phyloP scores from a whole-genome alignment of 768 basidiomycete genomes.

The Leccinum olivaceopallidum region DNA sequence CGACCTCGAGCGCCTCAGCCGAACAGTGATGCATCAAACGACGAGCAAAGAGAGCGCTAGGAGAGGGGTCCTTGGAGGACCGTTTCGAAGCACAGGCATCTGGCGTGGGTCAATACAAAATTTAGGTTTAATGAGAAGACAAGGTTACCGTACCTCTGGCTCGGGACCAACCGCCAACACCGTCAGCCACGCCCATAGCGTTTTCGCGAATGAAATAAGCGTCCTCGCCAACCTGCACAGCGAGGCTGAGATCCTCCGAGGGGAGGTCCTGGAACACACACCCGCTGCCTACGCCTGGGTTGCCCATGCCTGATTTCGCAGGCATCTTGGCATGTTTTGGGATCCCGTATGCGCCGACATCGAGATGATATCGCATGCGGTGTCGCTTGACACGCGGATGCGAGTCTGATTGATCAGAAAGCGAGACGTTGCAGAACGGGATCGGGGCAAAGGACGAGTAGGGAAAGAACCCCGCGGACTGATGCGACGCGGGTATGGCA shows the following conservation, averaged over 20 bases:
- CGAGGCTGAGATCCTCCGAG: conserved; percentile 42
- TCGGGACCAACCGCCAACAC: conserved; percentile 88
- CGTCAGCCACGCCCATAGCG: conserved; percentile 93
- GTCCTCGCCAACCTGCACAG: conserved; percentile 89
- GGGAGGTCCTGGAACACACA: conserved; percentile 33
- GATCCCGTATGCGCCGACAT: conserved; percentile 84
- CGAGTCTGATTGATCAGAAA: conserved; percentile 28
- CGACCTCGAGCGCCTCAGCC: conserved; percentile 43
- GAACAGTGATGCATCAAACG: conserved; percentile 87
- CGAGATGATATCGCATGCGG: conserved; percentile 50
- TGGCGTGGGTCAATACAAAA: conserved; percentile 8
- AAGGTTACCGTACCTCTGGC: conserved; percentile 32
- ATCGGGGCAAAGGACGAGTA: conserved; percentile 35
- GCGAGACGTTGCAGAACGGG: conserved; percentile 28
- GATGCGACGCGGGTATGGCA: conserved; percentile 30
- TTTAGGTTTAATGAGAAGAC: conserved; percentile 8
- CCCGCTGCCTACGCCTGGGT: conserved; percentile 16
- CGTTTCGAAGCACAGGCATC: conserved; percentile 27
- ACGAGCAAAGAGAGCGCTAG: conserved; percentile 65
- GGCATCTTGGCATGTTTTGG: conserved; percentile 52
- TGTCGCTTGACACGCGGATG: conserved; percentile 34
- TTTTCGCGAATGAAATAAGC: conserved; percentile 83
- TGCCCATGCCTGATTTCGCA: conserved; percentile 31
- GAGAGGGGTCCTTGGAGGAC: conserved; percentile 40
- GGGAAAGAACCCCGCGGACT: conserved; percentile 37